phyloP scores from a whole-genome alignment of 768 basidiomycete species.

The Rhizopogon sp. region DNA sequence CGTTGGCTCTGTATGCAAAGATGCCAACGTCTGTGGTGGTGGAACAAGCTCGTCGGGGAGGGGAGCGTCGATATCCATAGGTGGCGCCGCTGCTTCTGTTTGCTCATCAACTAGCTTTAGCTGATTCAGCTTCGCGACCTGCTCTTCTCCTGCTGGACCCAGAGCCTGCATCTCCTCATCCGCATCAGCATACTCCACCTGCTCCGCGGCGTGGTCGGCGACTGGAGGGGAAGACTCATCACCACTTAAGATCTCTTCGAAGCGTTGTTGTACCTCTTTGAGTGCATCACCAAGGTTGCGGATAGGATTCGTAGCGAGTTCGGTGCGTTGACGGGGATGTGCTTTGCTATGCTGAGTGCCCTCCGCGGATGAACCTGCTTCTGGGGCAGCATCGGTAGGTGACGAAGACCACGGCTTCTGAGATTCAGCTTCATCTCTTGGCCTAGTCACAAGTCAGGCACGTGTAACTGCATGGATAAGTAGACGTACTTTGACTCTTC shows the following conservation, averaged over 20 bases:
- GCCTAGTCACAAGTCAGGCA: not conserved
- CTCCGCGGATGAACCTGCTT: constrained; percentile 32
- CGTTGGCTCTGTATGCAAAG: constrained; percentile 23
- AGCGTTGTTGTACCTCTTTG: constrained; percentile 75
- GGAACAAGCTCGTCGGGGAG: constrained; percentile 16
- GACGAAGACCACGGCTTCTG: not conserved
- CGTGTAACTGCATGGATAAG: not conserved
- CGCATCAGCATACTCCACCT: constrained; percentile 75
- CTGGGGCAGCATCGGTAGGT: constrained; percentile 3
- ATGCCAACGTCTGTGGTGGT: constrained; percentile 16
- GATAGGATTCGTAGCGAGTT: constrained; percentile 45
- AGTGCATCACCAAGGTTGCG: constrained; percentile 83
- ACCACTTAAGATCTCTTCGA: constrained; percentile 70
- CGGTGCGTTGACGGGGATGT: constrained; percentile 34
- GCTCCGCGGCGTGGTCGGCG: constrained; percentile 35
- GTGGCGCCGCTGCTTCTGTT: constrained; percentile 25
- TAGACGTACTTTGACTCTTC: constrained; percentile 12
- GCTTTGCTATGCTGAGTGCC: constrained; percentile 43
- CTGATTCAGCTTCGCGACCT: constrained; percentile 76
- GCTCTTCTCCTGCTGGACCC: constrained; percentile 81
- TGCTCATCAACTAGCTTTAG: constrained; percentile 71
- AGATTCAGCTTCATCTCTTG: constrained; percentile 2
- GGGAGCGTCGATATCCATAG: constrained; percentile 52
- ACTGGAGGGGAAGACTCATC: constrained; percentile 28
- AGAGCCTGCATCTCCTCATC: constrained; percentile 83